These are phyloP conservation scores for Rutidosis leptorrhynchoides DNA, from an alignment of 129 eudicot genomes.

Conservation along the genomic window DNA sequence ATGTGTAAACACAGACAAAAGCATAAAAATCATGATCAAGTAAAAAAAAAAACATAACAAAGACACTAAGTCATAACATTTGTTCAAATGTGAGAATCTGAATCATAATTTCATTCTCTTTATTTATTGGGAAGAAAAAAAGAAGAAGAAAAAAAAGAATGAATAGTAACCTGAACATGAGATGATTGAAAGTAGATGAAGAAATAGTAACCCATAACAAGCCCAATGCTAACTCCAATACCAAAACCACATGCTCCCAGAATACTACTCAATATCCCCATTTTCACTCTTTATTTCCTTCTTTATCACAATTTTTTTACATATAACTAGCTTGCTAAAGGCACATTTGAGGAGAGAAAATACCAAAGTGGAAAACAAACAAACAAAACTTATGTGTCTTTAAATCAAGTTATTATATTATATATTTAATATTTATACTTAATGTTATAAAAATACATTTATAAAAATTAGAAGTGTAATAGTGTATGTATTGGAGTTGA, in stretches of 20 bases:
- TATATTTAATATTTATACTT: no score
- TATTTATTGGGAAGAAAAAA: no score
- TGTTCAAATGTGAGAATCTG: neutral
- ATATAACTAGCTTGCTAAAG: neutral
- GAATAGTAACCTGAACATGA: constrained; percentile 28
- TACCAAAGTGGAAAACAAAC: neutral
- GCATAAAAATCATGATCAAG: neutral
- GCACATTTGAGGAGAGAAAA: neutral
- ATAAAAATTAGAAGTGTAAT: no score
- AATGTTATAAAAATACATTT: no score
- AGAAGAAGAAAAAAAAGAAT: neutral
- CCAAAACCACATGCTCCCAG: constrained; percentile 37
- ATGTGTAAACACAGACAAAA: neutral
- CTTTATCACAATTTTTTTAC: neutral
- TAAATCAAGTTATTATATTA: neutral
- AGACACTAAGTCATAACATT: neutral
- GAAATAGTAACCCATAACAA: constrained; percentile 35
- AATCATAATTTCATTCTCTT: neutral
- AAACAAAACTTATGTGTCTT: neutral
- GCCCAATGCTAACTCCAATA: constrained; percentile 34
- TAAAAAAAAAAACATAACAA: no score
- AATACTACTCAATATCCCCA: constrained; percentile 34
- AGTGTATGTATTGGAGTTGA: no score
- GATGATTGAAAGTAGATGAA: constrained; percentile 37
- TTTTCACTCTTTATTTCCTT: constrained; percentile 1